phyloP scores from a whole-genome alignment of 805 yeast species.

The Hagleromyces aurorensis region DNA sequence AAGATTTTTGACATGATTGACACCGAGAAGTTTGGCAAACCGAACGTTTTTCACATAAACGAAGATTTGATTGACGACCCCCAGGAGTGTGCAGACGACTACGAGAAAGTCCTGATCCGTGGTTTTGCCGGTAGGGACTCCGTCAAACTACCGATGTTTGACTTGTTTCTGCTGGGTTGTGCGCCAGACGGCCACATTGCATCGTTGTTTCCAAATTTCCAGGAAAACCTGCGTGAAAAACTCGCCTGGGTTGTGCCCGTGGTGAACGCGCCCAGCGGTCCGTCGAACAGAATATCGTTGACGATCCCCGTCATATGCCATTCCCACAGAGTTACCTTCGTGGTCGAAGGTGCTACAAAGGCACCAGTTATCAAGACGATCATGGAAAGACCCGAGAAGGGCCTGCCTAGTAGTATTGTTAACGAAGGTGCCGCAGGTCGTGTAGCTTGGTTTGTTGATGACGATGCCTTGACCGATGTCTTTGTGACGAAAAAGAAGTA shows the following conservation, averaged over 20 bases:
- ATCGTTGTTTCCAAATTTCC: conserved; percentile 76
- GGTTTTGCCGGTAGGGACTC: conserved; percentile 96
- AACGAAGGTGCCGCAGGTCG: conserved; percentile 91
- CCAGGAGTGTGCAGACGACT: conserved; percentile 89
- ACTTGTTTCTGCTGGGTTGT: conserved; percentile 83
- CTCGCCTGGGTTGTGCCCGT: conserved; percentile 93
- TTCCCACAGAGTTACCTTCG: conserved; percentile 83
- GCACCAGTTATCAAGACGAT: conserved; percentile 84
- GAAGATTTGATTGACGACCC: conserved; percentile 67
- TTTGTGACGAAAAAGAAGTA: conserved; percentile 30
- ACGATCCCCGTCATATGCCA: conserved; percentile 91
- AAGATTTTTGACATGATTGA: conserved; percentile 59
- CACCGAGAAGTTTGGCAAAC: conserved; percentile 36
- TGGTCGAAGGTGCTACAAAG: conserved; percentile 90
- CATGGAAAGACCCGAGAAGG: conserved; percentile 94
- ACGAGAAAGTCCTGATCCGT: conserved; percentile 76
- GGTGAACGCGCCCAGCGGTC: conserved; percentile 81
- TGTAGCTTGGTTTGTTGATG: conserved; percentile 93
- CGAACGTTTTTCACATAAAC: conserved; percentile 77
- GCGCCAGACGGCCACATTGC: conserved; percentile 98
- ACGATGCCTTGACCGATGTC: conserved; percentile 76
- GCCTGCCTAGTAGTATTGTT: conserved; percentile 83
- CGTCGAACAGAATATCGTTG: conserved; percentile 72
- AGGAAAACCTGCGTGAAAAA: conserved; percentile 74
- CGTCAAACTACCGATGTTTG: conserved; percentile 92